Evolutionary conservation across 73 alveolate species (phyloP).

Genomic region (Paramecium primaurelia): DNA sequence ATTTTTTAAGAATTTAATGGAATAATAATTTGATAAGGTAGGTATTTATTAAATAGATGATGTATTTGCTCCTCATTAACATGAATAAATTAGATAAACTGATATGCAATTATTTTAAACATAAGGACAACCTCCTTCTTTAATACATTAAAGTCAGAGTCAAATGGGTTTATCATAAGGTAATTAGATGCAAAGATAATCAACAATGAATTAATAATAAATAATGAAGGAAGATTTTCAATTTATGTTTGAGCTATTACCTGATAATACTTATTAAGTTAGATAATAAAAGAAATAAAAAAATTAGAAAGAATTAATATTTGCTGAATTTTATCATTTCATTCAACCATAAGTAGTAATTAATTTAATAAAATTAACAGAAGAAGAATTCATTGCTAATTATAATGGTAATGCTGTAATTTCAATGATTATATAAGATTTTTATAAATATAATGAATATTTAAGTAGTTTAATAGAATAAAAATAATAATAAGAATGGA

Average conservation of each 20-base stretch:
- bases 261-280: conserved; percentile 29
- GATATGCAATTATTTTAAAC: background rate
- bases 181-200: background rate
- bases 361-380: background rate
- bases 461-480: background rate
- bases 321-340: conserved; percentile 34
- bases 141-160: background rate
- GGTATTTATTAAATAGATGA: conserved; percentile 24
- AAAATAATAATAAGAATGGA: background rate
- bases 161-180: background rate
- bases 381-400: background rate
- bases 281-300: background rate
- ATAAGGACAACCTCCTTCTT: background rate
- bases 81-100: background rate
- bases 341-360: background rate
- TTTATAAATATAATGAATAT: conserved; percentile 23
- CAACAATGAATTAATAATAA: background rate
- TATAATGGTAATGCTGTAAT: background rate
- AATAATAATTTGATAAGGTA: background rate
- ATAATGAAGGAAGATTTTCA: conserved; percentile 7
- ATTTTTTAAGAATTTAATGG: background rate
- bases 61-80: conserved; percentile 48
- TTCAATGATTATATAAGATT: background rate
- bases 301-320: background rate
- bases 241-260: conserved; percentile 43